Conservation (phyloP, 2,329 filamentous ascomycete species). For the Fusarium cyanostomum region DNA sequence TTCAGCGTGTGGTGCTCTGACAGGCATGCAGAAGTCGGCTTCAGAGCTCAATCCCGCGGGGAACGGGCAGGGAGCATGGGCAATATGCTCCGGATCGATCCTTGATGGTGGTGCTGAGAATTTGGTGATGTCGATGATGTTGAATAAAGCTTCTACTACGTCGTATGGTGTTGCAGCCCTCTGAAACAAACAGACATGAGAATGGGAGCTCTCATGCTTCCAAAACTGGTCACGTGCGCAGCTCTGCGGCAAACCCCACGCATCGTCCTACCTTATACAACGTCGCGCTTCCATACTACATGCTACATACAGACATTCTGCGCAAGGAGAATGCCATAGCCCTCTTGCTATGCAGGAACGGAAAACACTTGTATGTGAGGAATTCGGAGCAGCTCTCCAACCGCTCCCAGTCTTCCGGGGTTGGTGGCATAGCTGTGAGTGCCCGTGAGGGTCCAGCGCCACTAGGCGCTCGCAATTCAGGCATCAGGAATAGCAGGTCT, state of each 20-base stretch:
- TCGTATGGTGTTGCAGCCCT: not conserved
- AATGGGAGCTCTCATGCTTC: not conserved
- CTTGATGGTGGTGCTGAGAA: not conserved
- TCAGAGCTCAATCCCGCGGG: not conserved
- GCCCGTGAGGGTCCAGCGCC: slow-evolving; percentile 84
- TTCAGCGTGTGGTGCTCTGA: not conserved
- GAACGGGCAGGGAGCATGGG: not conserved
- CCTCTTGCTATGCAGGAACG: not conserved
- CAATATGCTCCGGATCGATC: not conserved
- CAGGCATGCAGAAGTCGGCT: slow-evolving; percentile 4
- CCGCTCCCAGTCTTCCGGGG: slow-evolving; percentile 1
- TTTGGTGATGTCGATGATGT: not conserved
- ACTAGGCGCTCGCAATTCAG: slow-evolving; percentile 75
- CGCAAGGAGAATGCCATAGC: not conserved
- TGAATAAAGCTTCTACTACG: not conserved
- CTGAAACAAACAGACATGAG: not conserved
- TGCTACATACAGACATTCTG: slow-evolving; percentile 30
- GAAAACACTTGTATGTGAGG: not conserved
- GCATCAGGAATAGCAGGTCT: slow-evolving; percentile 83
- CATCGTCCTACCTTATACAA: slow-evolving; percentile 33
- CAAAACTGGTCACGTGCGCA: slow-evolving; percentile 13
- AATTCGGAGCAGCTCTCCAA: slow-evolving; percentile 17
- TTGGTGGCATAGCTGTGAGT: slow-evolving; percentile 57
- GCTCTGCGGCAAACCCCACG: not conserved
- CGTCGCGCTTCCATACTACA: slow-evolving; percentile 37